A percentile compares a stretch with the other conserved stretches of the same genome.
Conservation (phyloP, 2,329 filamentous ascomycete genomes). For the Dactylonectria estremocensis region DNA sequence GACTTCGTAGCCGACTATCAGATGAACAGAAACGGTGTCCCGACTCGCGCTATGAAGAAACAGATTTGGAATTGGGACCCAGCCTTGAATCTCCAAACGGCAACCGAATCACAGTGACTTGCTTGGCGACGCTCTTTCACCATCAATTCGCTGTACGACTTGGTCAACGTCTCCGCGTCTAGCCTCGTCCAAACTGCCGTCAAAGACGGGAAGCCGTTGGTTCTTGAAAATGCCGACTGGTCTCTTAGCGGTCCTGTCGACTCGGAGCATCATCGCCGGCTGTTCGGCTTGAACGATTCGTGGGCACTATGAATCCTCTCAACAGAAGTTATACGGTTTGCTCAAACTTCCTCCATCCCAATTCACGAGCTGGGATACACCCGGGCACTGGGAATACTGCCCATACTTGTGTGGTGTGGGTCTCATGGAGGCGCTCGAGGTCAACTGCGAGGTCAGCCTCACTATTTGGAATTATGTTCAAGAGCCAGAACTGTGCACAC, state of each 20-base stretch:
- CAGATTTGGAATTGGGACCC: slow-evolving; percentile 60
- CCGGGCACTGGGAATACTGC: slow-evolving; percentile 65
- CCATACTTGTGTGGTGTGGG: slow-evolving; percentile 64
- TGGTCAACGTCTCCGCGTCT: slow-evolving; percentile 62
- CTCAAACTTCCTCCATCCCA: slow-evolving; percentile 56
- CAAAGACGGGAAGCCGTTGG: slow-evolving; percentile 53
- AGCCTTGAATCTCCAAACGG: slow-evolving; percentile 54
- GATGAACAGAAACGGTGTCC: slow-evolving; percentile 60
- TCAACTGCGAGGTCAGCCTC: slow-evolving; percentile 54
- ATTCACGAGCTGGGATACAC: slow-evolving; percentile 57
- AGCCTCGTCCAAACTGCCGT: slow-evolving; percentile 55
- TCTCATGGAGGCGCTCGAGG: slow-evolving; percentile 60
- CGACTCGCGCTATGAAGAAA: slow-evolving; percentile 60
- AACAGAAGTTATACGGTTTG: slow-evolving; percentile 53
- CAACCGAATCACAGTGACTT: slow-evolving; percentile 56
- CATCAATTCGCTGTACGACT: slow-evolving; percentile 67
- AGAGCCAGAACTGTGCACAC: slow-evolving; percentile 58
- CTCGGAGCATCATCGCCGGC: slow-evolving; percentile 45
- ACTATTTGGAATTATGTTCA: slow-evolving; percentile 57
- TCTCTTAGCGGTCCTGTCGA: slow-evolving; percentile 56
- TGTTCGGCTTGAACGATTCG: slow-evolving; percentile 63
- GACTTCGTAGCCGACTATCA: slow-evolving; percentile 64
- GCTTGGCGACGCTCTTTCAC: slow-evolving; percentile 64
- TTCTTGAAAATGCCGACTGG: slow-evolving; percentile 59
- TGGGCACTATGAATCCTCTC: slow-evolving; percentile 58